These are phyloP conservation scores for Trichosporon asahii DNA, from an alignment of 1,284 basidiomycete species.

Conservation along the genomic window DNA sequence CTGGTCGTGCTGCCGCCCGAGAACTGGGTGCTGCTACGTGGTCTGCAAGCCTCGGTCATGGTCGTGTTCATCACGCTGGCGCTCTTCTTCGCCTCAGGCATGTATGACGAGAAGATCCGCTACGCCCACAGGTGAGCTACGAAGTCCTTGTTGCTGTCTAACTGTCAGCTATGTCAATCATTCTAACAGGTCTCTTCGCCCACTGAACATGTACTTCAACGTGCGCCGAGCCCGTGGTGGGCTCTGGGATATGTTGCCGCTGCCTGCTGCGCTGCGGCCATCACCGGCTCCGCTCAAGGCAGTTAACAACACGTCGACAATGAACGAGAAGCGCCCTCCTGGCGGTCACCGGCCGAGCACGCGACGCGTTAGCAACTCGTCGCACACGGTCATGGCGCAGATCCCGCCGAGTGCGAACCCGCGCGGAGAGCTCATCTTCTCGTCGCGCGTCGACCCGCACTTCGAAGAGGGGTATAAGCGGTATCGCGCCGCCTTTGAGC, in stretches of 20 bases:
- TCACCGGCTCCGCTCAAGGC: slow-evolving; percentile 44
- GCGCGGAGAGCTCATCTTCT: slow-evolving; percentile 94
- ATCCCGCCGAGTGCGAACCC: slow-evolving; percentile 88
- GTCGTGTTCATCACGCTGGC: slow-evolving; percentile 84
- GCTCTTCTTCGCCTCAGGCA: slow-evolving; percentile 93
- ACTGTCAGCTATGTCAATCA: slow-evolving; percentile 83
- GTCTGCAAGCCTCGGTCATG: slow-evolving; percentile 66
- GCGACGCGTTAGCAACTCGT: slow-evolving; percentile 19
- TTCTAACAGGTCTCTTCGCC: slow-evolving; percentile 84
- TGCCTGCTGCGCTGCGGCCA: slow-evolving; percentile 64
- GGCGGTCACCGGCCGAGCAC: slow-evolving; percentile 29
- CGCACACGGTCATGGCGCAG: slow-evolving; percentile 62
- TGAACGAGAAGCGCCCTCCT: slow-evolving; percentile 30
- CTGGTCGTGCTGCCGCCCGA: slow-evolving; percentile 37
- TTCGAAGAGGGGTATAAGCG: slow-evolving; percentile 92
- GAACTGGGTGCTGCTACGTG: slow-evolving; percentile 33
- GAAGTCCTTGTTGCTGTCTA: background rate
- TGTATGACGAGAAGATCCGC: slow-evolving; percentile 93
- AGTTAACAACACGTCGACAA: slow-evolving; percentile 24
- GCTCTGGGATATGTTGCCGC: slow-evolving; percentile 61
- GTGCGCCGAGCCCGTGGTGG: slow-evolving; percentile 63
- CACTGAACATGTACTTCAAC: slow-evolving; percentile 96
- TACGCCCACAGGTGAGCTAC: slow-evolving; percentile 83
- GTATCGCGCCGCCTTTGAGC: slow-evolving; percentile 86
- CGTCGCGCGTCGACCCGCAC: slow-evolving; percentile 71